phyloP scores from a whole-genome alignment of 75 land plant species.

The Sequoiadendron giganteum region DNA sequence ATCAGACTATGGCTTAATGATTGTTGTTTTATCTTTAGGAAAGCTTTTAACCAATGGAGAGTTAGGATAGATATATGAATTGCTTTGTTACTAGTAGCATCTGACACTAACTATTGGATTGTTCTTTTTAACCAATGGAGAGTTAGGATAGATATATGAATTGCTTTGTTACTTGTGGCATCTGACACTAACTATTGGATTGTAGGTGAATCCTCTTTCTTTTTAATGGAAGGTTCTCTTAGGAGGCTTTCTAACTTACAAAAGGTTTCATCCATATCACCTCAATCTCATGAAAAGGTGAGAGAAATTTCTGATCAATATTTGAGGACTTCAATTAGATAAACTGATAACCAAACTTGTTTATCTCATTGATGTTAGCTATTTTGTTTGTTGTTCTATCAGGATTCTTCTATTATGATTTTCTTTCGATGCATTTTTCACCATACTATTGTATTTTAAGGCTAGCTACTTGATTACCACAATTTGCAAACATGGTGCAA shows the following conservation, averaged over 20 bases:
- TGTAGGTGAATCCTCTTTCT: slow-evolving; percentile 54
- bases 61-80: neutral
- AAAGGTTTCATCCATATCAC: slow-evolving; percentile 33
- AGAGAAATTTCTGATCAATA: neutral
- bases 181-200: neutral
- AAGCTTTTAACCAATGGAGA: neutral
- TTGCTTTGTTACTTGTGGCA: neutral
- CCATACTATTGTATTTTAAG: neutral
- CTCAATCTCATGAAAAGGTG: neutral
- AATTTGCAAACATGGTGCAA: neutral
- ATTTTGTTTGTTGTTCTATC: neutral
- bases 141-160: neutral
- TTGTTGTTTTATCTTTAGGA: neutral
- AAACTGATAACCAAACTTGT: neutral
- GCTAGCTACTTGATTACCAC: neutral
- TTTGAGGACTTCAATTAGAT: neutral
- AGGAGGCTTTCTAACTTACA: slow-evolving; percentile 68
- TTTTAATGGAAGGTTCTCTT: slow-evolving; percentile 53
- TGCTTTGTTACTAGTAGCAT: neutral
- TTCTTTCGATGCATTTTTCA: neutral
- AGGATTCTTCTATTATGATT: neutral
- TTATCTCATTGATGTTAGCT: neutral
- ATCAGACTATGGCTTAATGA: neutral
- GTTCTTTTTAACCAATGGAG: neutral
- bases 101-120: neutral